phyloP scores from a whole-genome alignment of 768 basidiomycete species.

The Candolleomyces aberdarensis region DNA sequence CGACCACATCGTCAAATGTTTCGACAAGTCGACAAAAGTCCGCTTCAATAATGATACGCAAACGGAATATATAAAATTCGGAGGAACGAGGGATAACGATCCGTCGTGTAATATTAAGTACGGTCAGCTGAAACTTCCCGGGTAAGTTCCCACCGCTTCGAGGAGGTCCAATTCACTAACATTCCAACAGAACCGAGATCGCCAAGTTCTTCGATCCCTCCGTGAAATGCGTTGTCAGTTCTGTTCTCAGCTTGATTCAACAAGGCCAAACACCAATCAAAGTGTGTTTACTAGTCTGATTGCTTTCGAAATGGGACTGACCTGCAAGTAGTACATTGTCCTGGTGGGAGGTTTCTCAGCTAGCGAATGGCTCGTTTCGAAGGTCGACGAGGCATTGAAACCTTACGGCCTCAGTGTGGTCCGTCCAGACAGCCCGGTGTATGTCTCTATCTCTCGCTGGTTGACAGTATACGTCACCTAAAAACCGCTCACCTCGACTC shows the following conservation, averaged over 20 bases:
- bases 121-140: constrained; percentile 38
- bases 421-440: constrained; percentile 55
- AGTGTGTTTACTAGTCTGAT: background rate
- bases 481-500: no score
- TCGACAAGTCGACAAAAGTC: constrained; percentile 46
- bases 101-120: constrained; percentile 31
- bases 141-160: constrained; percentile 15
- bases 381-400: constrained; percentile 37
- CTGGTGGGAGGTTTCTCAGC: constrained; percentile 61
- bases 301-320: no score
- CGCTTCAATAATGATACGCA: constrained; percentile 35
- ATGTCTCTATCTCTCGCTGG: constrained; percentile 18
- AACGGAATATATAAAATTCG: constrained; percentile 44
- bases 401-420: constrained; percentile 37
- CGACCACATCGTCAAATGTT: constrained; percentile 36
- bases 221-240: constrained; percentile 9
- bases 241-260: constrained; percentile 2
- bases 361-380: constrained; percentile 48
- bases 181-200: background rate
- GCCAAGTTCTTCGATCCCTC: constrained; percentile 12
- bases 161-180: no score
- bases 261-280: constrained; percentile 1
- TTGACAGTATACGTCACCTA: no score
- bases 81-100: constrained; percentile 39
- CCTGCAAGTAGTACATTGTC: constrained; percentile 29